A percentile compares a stretch with the other conserved stretches of the same genome.
Conservation (phyloP, 2,329 filamentous ascomycete species). For the Periconia sp. region DNA sequence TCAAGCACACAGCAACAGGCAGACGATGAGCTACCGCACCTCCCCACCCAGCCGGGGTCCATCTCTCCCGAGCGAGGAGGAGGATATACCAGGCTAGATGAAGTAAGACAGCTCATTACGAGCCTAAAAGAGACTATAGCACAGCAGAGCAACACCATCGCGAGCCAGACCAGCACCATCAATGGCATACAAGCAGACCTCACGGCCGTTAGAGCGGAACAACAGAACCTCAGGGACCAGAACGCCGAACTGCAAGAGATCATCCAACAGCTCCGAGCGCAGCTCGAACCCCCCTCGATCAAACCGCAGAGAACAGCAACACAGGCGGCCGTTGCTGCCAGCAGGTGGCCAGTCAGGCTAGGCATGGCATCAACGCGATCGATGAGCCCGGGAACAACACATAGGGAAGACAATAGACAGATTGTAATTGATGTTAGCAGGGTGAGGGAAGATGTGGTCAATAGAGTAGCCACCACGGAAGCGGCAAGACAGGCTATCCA, state of each 20-base stretch:
- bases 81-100: conserved; percentile 1
- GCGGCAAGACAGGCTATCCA: conserved; percentile 12
- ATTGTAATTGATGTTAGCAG: conserved; percentile 14
- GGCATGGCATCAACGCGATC: conserved; percentile 2
- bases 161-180: conserved; percentile 7
- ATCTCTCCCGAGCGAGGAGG: conserved; percentile 7
- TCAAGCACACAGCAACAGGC: conserved; percentile 8
- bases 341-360: conserved; percentile 6
- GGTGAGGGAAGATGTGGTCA: conserved; percentile 4
- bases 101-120: conserved; percentile 10
- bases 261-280: conserved; percentile 6
- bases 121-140: conserved; percentile 12
- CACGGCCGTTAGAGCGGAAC: conserved; percentile 5
- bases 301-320: conserved; percentile 8
- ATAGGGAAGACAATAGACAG: conserved; percentile 10
- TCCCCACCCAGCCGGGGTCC: conserved; percentile 6
- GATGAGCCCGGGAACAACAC: conserved; percentile 5
- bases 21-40: conserved; percentile 11
- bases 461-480: conserved; percentile 13
- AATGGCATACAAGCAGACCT: conserved; percentile 2
- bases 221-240: conserved; percentile 9
- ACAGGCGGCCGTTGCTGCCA: conserved; percentile 14
- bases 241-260: conserved; percentile 7
- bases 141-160: conserved; percentile 12
- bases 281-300: conserved; percentile 12